These are phyloP conservation scores for Thermochaetoides dissita DNA, from an alignment of 2,329 filamentous ascomycete species.

Conservation along the genomic window DNA sequence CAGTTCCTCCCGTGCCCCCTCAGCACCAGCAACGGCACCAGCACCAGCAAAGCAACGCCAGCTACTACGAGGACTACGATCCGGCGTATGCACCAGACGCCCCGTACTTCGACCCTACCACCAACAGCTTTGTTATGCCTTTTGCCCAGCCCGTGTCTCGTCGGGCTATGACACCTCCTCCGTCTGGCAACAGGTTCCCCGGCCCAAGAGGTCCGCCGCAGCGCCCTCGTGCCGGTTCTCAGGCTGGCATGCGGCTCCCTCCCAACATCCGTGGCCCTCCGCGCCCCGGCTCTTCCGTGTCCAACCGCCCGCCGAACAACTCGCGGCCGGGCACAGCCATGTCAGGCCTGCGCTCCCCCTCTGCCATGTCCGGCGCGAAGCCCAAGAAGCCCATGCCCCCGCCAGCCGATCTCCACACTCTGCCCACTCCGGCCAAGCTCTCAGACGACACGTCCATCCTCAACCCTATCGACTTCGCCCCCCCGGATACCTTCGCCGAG, in stretches of 20 bases:
- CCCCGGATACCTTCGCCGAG: constrained; percentile 53
- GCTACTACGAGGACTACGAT: constrained; percentile 62
- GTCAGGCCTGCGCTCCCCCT: constrained; percentile 31
- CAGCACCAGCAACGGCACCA: constrained; percentile 13
- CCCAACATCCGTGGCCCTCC: constrained; percentile 26
- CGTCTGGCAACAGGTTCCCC: constrained; percentile 36
- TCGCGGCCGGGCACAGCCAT: constrained; percentile 48
- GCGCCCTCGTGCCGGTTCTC: constrained; percentile 30
- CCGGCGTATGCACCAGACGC: constrained; percentile 55
- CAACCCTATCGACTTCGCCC: constrained; percentile 70
- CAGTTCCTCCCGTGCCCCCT: constrained; percentile 14
- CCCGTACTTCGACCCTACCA: constrained; percentile 51
- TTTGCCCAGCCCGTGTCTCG: constrained; percentile 76
- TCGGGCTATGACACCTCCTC: constrained; percentile 91
- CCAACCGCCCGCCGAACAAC: constrained; percentile 16
- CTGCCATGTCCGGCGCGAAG: constrained; percentile 33
- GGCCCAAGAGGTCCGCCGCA: constrained; percentile 24
- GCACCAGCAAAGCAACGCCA: constrained; percentile 6
- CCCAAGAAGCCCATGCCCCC: constrained; percentile 46
- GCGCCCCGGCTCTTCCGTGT: constrained; percentile 21
- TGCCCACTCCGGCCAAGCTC: constrained; percentile 77
- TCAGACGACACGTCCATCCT: constrained; percentile 62
- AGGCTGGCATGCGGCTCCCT: constrained; percentile 33
- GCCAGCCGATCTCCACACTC: constrained; percentile 55
- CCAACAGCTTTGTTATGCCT: constrained; percentile 61